Evolutionary conservation across 139 green algal species (phyloP).

Genomic region (Zygnema cylindricum): DNA sequence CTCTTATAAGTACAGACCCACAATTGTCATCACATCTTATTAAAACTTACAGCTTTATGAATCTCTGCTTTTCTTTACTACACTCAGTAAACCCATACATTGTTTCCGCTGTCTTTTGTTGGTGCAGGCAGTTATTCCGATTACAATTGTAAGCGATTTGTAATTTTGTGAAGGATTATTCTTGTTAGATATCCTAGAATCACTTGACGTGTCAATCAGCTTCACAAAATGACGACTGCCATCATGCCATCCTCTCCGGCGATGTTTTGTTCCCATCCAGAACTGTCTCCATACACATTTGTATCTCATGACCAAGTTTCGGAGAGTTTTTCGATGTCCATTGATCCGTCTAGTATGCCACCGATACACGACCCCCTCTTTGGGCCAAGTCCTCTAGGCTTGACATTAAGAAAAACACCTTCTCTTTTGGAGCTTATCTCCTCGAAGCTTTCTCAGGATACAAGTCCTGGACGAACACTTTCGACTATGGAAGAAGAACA

Average conservation of each 20-base stretch:
- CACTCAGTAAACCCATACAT: no score
- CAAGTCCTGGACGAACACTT: background rate
- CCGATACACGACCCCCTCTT: background rate
- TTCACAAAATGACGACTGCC: background rate
- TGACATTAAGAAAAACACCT: constrained; percentile 53
- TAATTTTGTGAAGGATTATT: no score
- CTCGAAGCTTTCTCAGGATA: constrained; percentile 26
- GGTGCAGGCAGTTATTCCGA: no score
- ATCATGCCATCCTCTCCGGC: background rate
- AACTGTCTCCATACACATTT: no score
- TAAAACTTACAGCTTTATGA: no score
- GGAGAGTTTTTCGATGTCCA: background rate
- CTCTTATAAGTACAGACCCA: no score
- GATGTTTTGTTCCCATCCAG: background rate
- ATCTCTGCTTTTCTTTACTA: no score
- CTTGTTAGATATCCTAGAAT: no score
- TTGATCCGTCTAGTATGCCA: background rate
- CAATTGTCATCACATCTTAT: no score
- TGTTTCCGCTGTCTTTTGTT: no score
- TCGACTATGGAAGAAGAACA: background rate
- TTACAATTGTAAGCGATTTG: no score
- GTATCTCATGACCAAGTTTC: background rate
- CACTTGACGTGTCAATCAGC: no score
- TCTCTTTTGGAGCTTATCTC: constrained; percentile 54
- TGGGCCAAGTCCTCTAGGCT: constrained; percentile 40